Conservation (phyloP, 1,284 basidiomycete species). For the Irpex lacteus region DNA sequence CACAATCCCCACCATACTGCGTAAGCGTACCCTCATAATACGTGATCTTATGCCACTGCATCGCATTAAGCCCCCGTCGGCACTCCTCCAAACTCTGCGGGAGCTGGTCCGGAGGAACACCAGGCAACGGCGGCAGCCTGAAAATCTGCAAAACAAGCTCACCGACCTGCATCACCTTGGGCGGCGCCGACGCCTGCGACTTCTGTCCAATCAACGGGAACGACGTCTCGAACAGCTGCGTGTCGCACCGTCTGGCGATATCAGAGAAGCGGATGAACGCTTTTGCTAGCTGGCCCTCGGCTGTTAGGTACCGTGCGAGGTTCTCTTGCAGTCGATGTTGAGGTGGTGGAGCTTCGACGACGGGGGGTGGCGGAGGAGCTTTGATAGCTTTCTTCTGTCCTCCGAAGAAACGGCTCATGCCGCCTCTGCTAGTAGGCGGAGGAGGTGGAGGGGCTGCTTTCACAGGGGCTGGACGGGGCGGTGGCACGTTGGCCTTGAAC, state of each 20-base stretch:
- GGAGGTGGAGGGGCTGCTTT: conserved; percentile 35
- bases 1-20: conserved; percentile 94
- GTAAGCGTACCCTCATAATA: conserved; percentile 94
- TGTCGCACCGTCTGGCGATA: conserved; percentile 77
- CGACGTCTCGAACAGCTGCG: conserved; percentile 77
- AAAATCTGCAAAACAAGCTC: conserved; percentile 88
- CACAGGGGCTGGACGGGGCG: conserved; percentile 39
- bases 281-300: conserved; percentile 77
- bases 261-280: conserved; percentile 87
- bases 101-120: conserved; percentile 73
- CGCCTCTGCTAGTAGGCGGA: conserved; percentile 46
- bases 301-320: conserved; percentile 78
- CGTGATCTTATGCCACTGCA: conserved; percentile 89
- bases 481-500: conserved; percentile 59
- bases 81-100: conserved; percentile 94
- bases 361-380: conserved; percentile 29
- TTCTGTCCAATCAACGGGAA: conserved; percentile 83
- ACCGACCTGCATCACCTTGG: conserved; percentile 63
- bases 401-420: conserved; percentile 71
- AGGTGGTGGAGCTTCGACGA: conserved; percentile 34
- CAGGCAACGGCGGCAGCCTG: conserved; percentile 84
- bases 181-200: conserved; percentile 46
- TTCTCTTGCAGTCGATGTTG: conserved; percentile 56
- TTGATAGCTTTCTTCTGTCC: conserved; percentile 64
- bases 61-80: conserved; percentile 82